Base-by-base conservation (phyloP, 148 eudicot genomes). In the Tetragonia tetragonoides region DNA sequence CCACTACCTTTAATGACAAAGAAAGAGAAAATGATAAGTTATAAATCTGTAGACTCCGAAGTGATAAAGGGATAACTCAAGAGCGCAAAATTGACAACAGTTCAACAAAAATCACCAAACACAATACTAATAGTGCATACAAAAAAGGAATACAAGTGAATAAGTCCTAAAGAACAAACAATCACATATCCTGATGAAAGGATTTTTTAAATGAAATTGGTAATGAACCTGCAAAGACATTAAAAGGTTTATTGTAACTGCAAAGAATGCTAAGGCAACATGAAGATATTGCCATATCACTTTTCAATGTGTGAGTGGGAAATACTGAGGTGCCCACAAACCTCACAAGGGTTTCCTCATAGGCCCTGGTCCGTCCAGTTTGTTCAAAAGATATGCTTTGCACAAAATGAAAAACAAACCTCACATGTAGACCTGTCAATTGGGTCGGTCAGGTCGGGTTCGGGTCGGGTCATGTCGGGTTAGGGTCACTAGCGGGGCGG, bases 1-100 rank as follows among this genome's bases (percentile, higher is more conserved):
- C 99, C 75, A 93, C 97, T 70, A 91, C 97, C 99, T 95, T 54
- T 11, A 85, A 34, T 62, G 40, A 81, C 10, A 47, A 72, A 21
- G 39, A 37, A 64, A 61, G 9, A 54, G 66, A 28, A 64, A 64
- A 57, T 4, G 6, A 76, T 12, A 72, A 77, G 42, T 28, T 42
- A 34, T 11, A 61, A 46, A 63, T 3, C 20, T 39, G 24, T 34
- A 3, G 34, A 28, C 78, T 34, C 46, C 7, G 39, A 34, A 56
- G 18, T 16, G 10, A 46, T 57, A 54, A 23, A 49, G 20, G 41
- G 38, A 72, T 14, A 63, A 47, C 54, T n/a, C 2, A 41, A n/a
- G 24, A 54, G n/a, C 14, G 71, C 17, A 53, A 37, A n/a, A n/a
- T 40, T 49, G 38, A 41, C 62, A 20, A 17, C 28, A 57, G 3